These are phyloP conservation scores for Pleodorina starrii DNA, from an alignment of 139 green algal species.

Conservation along the genomic window DNA sequence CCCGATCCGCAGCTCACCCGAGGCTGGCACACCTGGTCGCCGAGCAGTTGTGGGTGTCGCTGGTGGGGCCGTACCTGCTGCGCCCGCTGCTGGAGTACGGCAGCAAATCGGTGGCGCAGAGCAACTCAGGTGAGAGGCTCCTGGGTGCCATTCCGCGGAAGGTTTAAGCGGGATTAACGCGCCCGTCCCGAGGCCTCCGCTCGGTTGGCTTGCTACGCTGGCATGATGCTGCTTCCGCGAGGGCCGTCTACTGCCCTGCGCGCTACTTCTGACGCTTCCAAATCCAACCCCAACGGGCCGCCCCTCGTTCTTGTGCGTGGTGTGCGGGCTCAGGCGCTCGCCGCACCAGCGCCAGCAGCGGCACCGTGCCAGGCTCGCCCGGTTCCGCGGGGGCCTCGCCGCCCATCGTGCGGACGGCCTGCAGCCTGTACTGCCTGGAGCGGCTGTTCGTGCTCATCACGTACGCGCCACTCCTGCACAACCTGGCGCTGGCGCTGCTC, in stretches of 20 bases:
- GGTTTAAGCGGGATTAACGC: too few relatives aligned
- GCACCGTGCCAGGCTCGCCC: neutral
- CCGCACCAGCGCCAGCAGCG: neutral
- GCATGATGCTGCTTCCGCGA: too few relatives aligned
- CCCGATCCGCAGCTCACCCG: slow-evolving; percentile 55
- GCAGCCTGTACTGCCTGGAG: slow-evolving; percentile 83
- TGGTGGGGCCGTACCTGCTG: slow-evolving; percentile 79
- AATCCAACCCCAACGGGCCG: too few relatives aligned
- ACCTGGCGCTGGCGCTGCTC: slow-evolving; percentile 70
- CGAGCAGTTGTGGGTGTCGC: slow-evolving; percentile 72
- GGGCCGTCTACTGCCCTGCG: too few relatives aligned
- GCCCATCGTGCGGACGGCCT: slow-evolving; percentile 38
- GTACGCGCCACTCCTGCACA: slow-evolving; percentile 64
- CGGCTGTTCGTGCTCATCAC: slow-evolving; percentile 80
- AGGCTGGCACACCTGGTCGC: slow-evolving; percentile 61
- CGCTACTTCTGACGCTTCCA: too few relatives aligned
- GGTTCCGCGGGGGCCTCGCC: neutral
- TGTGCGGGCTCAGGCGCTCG: neutral
- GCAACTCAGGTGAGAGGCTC: neutral
- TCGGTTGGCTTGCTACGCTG: too few relatives aligned
- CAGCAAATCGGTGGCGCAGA: neutral
- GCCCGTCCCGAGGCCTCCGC: too few relatives aligned
- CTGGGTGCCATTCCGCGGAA: too few relatives aligned
- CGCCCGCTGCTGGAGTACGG: slow-evolving; percentile 72
- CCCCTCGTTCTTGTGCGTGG: too few relatives aligned